Evolutionary conservation across 441 rosid species (phyloP), one percentile per base, ranked within the genome.

Genomic region (Pelargonium cotyledonis): DNA sequence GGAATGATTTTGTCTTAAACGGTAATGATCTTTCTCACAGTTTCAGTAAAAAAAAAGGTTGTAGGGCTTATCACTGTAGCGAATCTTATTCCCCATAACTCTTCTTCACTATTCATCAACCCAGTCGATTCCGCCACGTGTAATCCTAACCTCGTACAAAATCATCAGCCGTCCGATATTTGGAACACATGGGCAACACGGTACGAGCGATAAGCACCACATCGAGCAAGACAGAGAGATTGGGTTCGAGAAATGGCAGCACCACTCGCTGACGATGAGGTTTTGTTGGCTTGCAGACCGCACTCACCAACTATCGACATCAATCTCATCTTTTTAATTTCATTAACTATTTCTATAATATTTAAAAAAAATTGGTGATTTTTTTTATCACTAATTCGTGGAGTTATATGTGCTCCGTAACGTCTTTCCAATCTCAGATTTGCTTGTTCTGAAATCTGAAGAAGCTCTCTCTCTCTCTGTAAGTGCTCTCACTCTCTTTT

Each of bases 261-360:
- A 68, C 95, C 95, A 89, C 95, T 83, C 92, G 70, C 83, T 82
- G 12, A 14, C 70, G 90, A 91, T 91, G 88, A 70, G 95, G 86
- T 83, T 81, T 79, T 72, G 76, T 83, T 78, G 83, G 81, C 71
- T 44, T 85, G 75, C 74, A 49, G 63, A 73, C 79, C 76, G 71
- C 86, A 68, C 15, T 84, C 91, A 85, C 88, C 15, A 11, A 49
- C 55, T 5, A 11, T 73, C 80, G 76, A 82, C 79, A 77, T 77
- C 73, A 70, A 29, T 69, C 19, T 55, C 58, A 29, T 23, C 6
- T 40, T 65, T 47, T 72, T 15, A 38, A 14, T 11, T 47, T 11
- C 14, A 11, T 8, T 8, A 44, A 44, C 1, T 9, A 8, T 44
- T 44, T 44, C 2, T 29, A 29, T 29, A 29, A 29, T 29, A 29